phyloP scores from a whole-genome alignment of 306 rosid genomes.

The Inga oerstediana region DNA sequence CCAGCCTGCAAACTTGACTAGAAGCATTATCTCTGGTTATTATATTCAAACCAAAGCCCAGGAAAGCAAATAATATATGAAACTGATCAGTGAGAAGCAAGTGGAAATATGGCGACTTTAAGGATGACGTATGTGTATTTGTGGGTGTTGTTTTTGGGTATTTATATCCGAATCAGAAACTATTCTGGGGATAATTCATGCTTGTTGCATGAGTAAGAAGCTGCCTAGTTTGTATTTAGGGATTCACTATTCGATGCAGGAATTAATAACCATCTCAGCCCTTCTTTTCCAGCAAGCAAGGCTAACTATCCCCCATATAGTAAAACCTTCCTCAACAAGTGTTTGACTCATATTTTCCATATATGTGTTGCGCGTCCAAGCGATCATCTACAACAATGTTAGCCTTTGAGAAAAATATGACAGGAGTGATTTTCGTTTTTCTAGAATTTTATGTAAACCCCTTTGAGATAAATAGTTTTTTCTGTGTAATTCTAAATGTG shows the following conservation, averaged over 20 bases:
- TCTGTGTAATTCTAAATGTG: background rate
- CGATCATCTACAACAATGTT: too few species aligned
- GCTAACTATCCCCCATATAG: slow-evolving; percentile 15
- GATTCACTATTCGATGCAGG: slow-evolving; percentile 61
- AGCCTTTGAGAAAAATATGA: background rate
- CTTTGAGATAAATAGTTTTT: background rate
- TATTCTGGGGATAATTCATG: background rate
- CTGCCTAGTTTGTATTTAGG: slow-evolving; percentile 50
- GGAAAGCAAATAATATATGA: background rate
- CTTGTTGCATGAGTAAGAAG: background rate
- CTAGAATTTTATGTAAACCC: background rate
- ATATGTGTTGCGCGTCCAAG: too few species aligned
- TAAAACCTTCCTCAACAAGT: too few species aligned
- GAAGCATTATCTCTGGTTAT: background rate
- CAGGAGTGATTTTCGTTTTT: background rate
- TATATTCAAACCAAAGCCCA: too few species aligned
- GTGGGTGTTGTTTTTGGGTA: background rate
- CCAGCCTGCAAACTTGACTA: background rate
- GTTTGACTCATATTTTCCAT: too few species aligned
- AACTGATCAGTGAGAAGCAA: background rate
- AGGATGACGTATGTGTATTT: background rate
- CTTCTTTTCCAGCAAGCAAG: slow-evolving; percentile 12
- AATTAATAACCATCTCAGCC: slow-evolving; percentile 42
- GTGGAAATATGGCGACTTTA: background rate
- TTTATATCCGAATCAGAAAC: background rate